Evolutionary conservation across 768 basidiomycete genomes (phyloP), one percentile per base, ranked within the genome.

Genomic region (Russula foetens): DNA sequence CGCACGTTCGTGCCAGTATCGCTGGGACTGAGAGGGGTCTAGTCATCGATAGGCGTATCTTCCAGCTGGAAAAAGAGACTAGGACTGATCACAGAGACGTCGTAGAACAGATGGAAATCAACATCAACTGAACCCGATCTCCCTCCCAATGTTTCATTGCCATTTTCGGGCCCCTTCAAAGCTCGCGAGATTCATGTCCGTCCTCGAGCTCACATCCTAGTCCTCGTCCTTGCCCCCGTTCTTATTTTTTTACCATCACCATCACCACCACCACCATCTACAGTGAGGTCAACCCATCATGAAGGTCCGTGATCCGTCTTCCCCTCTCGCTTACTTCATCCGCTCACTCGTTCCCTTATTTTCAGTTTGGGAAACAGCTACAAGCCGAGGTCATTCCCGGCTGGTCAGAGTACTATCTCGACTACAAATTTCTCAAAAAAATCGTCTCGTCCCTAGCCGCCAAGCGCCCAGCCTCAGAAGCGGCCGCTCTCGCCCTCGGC

Each of bases 371-470:
- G 68, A 99, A 99, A 79, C 89, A 92, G 63, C 93, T 99, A 63
- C 94, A 93, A 73, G 84, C 89, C 31, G 90, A 96, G 72, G 93
- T 97, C 77, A 86, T 98, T 56, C 94, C 96, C 53, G 96, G 95
- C 76, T 99, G 96, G 96, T 92, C 91, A 29, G 72, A 79, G 45
- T 92, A 91, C 77, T 98, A 98, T 75, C 84, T 98, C 61, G 95
- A 98, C 76, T 99, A 99, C 83, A 99, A 99, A 78, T 89, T 88
- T 68, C 81, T 97, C 71, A 97, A 97, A 77, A 93, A 98, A 81
- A 98, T 98, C 69, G 94, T 99, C 69, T 96, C 95, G 62, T 97
- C 95, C 15, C 83, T 98, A 63, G 85, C 86, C 53, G 88, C 90
- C 31, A 90, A 93, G 72, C 84, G 91, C 60, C 92, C 93, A 7